phyloP scores from a whole-genome alignment of 805 yeast genomes.

The Gaillardinia entomophila region DNA sequence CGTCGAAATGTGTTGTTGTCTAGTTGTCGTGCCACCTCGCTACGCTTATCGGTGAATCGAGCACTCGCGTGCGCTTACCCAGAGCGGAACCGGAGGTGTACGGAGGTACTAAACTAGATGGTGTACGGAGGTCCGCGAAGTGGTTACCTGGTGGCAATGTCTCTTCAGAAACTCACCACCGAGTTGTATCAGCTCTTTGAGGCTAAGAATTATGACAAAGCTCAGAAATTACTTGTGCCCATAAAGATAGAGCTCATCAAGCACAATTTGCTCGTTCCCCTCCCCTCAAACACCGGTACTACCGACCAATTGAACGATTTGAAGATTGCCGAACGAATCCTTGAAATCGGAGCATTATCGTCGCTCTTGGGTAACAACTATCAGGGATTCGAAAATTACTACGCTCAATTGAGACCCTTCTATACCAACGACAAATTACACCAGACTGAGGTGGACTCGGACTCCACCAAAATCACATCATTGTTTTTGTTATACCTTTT shows the following conservation, averaged over 20 bases:
- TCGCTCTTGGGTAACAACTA: slow-evolving; percentile 62
- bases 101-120: too few relatives aligned
- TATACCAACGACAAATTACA: slow-evolving; percentile 49
- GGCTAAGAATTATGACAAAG: slow-evolving; percentile 52
- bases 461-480: slow-evolving; percentile 59
- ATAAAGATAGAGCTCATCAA: slow-evolving; percentile 77
- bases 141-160: too few relatives aligned
- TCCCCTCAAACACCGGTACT: slow-evolving; percentile 24
- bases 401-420: slow-evolving; percentile 72
- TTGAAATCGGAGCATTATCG: slow-evolving; percentile 84
- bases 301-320: slow-evolving; percentile 55
- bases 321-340: slow-evolving; percentile 69
- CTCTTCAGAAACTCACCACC: slow-evolving; percentile 64
- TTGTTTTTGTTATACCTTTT: slow-evolving; percentile 71
- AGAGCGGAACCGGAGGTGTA: too few relatives aligned
- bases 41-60: too few relatives aligned
- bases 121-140: too few relatives aligned
- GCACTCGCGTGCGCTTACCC: too few relatives aligned
- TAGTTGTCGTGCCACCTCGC: too few relatives aligned
- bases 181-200: slow-evolving; percentile 64
- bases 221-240: slow-evolving; percentile 58
- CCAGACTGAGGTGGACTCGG: slow-evolving; percentile 25
- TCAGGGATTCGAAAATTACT: slow-evolving; percentile 62
- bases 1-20: too few relatives aligned
- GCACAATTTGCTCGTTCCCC: slow-evolving; percentile 70